These are phyloP conservation scores for Suillus variegatus DNA, from an alignment of 768 basidiomycete species.

Conservation along the genomic window DNA sequence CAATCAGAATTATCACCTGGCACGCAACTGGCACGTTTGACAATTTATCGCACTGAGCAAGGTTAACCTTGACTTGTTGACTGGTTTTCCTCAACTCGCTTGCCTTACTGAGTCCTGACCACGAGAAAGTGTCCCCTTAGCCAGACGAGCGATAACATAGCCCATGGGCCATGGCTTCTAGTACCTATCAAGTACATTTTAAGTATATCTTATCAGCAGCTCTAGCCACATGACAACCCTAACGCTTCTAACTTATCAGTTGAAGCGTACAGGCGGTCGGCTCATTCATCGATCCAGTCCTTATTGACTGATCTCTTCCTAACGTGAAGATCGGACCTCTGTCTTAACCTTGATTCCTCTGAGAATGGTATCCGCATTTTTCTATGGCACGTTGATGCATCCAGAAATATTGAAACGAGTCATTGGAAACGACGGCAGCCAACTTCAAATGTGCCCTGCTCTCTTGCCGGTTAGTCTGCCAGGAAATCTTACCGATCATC, in stretches of 20 bases:
- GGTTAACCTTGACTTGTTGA: too few species aligned
- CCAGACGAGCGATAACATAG: too few species aligned
- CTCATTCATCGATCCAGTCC: neutral
- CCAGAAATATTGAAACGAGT: constrained; percentile 80
- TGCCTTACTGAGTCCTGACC: too few species aligned
- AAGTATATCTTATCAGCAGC: neutral
- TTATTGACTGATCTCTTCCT: neutral
- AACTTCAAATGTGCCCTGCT: constrained; percentile 72
- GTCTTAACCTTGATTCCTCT: neutral
- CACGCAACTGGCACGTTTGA: too few species aligned
- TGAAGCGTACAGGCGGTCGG: neutral
- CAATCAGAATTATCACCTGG: too few species aligned
- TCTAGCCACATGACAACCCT: neutral
- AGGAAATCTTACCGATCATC: neutral
- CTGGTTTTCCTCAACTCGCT: too few species aligned
- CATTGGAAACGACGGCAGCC: constrained; percentile 63
- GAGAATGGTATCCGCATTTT: constrained; percentile 58
- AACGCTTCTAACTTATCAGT: constrained; percentile 5
- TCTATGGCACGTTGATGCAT: constrained; percentile 91
- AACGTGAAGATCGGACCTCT: neutral
- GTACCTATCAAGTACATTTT: neutral
- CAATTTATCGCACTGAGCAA: too few species aligned
- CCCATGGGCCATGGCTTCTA: neutral
- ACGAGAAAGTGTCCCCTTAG: too few species aligned
- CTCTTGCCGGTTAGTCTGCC: constrained; percentile 59